Evolutionary conservation across 2,329 filamentous ascomycete genomes (phyloP).

Genomic region (Bisporella sp.): DNA sequence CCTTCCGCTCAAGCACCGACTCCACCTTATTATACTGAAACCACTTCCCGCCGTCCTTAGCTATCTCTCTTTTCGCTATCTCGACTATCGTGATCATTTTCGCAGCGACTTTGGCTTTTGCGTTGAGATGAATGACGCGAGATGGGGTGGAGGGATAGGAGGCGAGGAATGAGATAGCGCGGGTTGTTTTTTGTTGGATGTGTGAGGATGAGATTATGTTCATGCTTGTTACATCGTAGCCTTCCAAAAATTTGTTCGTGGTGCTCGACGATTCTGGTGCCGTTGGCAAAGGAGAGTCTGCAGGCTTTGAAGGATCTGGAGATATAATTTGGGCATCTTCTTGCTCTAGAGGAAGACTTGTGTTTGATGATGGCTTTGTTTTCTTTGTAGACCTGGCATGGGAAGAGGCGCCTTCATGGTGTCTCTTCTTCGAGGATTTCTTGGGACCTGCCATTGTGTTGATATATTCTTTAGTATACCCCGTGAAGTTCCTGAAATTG

Average conservation of each 20-base stretch:
- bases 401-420: too few relatives aligned
- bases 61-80: slow-evolving; percentile 52
- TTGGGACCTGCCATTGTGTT: too few relatives aligned
- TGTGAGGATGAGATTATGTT: slow-evolving; percentile 54
- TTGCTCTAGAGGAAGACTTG: too few relatives aligned
- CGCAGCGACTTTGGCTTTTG: slow-evolving; percentile 36
- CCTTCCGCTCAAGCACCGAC: slow-evolving; percentile 11
- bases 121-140: slow-evolving; percentile 19
- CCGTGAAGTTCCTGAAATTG: too few relatives aligned
- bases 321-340: too few relatives aligned
- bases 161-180: slow-evolving; percentile 21
- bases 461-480: too few relatives aligned
- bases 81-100: slow-evolving; percentile 66
- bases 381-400: too few relatives aligned
- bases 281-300: background rate
- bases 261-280: background rate
- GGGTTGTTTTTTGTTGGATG: slow-evolving; percentile 36
- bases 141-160: slow-evolving; percentile 12
- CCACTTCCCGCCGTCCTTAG: slow-evolving; percentile 35
- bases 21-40: slow-evolving; percentile 31
- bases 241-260: background rate
- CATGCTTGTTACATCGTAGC: slow-evolving; percentile 40
- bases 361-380: too few relatives aligned
- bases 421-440: too few relatives aligned
- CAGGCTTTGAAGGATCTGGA: too few relatives aligned